Conservation (phyloP, 257 asterid species). For the Solanum piurae region DNA sequence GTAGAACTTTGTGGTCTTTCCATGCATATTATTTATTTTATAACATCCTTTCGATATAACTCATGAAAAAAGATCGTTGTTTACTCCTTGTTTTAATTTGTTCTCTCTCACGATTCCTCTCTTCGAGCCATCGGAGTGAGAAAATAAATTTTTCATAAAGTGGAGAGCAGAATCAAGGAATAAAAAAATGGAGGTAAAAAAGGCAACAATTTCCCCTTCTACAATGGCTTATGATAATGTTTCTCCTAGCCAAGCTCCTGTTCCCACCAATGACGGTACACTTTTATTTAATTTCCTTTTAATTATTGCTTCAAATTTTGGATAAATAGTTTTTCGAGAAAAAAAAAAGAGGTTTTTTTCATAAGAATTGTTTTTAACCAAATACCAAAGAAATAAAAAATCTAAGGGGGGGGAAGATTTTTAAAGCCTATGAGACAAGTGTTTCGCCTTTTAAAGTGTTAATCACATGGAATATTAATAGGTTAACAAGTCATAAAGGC, state of each 20-base stretch:
- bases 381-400: too few species aligned
- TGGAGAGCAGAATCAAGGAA: too few species aligned
- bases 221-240: neutral
- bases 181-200: conserved; percentile 12
- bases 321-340: neutral
- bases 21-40: neutral
- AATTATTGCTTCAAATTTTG: neutral
- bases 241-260: neutral
- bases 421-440: too few species aligned
- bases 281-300: neutral
- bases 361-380: too few species aligned
- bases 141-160: too few species aligned
- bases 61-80: neutral
- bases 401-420: too few species aligned
- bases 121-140: neutral
- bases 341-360: too few species aligned
- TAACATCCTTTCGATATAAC: neutral
- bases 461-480: too few species aligned
- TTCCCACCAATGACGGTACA: conserved; percentile 16
- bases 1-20: neutral
- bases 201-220: neutral
- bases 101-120: neutral
- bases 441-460: too few species aligned
- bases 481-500: too few species aligned
- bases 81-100: neutral